Percentiles rank a stretch among this genome's conserved stretches.
phyloP scores from a whole-genome alignment of 495 filamentous ascomycete species.

The Hypoxylon fragiforme region DNA sequence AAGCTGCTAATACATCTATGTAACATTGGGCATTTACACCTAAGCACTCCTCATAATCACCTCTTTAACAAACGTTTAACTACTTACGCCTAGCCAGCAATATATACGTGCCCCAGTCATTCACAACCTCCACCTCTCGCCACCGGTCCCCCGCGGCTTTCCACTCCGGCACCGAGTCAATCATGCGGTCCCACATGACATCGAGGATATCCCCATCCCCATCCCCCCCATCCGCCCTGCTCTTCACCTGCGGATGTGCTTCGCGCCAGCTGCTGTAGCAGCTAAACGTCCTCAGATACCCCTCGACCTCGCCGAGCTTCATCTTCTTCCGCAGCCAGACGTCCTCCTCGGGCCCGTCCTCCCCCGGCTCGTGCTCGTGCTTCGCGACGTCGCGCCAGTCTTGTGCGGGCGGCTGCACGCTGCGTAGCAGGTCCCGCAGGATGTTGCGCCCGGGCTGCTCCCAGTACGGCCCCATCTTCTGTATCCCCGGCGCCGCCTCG shows the following conservation, averaged over 20 bases:
- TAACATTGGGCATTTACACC: too few species aligned
- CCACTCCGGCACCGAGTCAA: constrained; percentile 53
- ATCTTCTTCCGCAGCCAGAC: constrained; percentile 56
- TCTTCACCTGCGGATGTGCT: constrained; percentile 48
- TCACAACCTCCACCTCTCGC: constrained; percentile 53
- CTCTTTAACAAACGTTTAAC: too few species aligned
- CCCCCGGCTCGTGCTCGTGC: constrained; percentile 60
- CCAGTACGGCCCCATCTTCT: constrained; percentile 62
- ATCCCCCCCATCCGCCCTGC: constrained; percentile 50
- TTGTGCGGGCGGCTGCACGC: constrained; percentile 50
- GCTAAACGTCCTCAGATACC: constrained; percentile 61
- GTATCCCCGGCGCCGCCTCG: constrained; percentile 45
- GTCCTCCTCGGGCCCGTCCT: constrained; percentile 47
- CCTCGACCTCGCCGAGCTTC: constrained; percentile 58
- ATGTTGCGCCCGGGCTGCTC: constrained; percentile 60
- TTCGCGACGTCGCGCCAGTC: constrained; percentile 57
- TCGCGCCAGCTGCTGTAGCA: constrained; percentile 58
- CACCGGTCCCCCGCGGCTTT: constrained; percentile 48
- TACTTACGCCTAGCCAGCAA: constrained; percentile 57
- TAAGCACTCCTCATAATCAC: too few species aligned
- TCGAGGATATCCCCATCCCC: constrained; percentile 61
- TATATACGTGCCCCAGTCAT: constrained; percentile 60
- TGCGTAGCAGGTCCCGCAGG: constrained; percentile 51
- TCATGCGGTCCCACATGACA: constrained; percentile 57
- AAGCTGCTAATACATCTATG: too few species aligned